Percentiles rank a stretch among this genome's conserved stretches.
These are phyloP conservation scores for Ramalina peruviana DNA, from an alignment of 495 filamentous ascomycete genomes.

Conservation along the genomic window DNA sequence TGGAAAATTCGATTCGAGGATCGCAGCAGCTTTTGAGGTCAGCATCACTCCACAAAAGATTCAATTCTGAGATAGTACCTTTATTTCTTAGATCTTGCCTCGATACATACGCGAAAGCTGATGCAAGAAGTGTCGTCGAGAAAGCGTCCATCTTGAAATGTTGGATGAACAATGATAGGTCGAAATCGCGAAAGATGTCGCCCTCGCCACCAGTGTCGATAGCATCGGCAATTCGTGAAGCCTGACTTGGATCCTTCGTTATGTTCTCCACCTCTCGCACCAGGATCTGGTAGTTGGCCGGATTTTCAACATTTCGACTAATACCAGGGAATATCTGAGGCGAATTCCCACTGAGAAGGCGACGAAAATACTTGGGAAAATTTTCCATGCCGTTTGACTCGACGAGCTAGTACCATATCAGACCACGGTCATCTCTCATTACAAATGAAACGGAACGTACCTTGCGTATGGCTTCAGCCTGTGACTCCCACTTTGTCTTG, in stretches of 20 bases:
- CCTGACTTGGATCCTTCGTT: conserved; percentile 61
- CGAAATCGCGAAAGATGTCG: conserved; percentile 87
- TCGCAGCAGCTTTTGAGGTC: conserved; percentile 55
- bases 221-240: conserved; percentile 80
- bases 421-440: not conserved
- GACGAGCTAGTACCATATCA: conserved; percentile 46
- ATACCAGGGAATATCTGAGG: conserved; percentile 68
- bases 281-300: conserved; percentile 68
- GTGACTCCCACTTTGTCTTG: conserved; percentile 83
- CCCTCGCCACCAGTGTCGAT: conserved; percentile 77
- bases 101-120: conserved; percentile 70
- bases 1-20: conserved; percentile 58
- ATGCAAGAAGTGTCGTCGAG: conserved; percentile 72
- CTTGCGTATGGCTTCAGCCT: conserved; percentile 81
- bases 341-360: conserved; percentile 72
- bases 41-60: conserved; percentile 15
- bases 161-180: conserved; percentile 80
- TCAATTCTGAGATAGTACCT: conserved; percentile 39
- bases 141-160: conserved; percentile 85
- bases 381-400: conserved; percentile 97
- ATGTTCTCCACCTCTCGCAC: conserved; percentile 77
- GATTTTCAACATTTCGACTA: conserved; percentile 54
- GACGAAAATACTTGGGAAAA: conserved; percentile 81
- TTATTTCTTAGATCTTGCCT: conserved; percentile 75
- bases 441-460: conserved; percentile 33